Base-by-base conservation (phyloP, 805 yeast species). In the Jamesozyma rosinii region DNA sequence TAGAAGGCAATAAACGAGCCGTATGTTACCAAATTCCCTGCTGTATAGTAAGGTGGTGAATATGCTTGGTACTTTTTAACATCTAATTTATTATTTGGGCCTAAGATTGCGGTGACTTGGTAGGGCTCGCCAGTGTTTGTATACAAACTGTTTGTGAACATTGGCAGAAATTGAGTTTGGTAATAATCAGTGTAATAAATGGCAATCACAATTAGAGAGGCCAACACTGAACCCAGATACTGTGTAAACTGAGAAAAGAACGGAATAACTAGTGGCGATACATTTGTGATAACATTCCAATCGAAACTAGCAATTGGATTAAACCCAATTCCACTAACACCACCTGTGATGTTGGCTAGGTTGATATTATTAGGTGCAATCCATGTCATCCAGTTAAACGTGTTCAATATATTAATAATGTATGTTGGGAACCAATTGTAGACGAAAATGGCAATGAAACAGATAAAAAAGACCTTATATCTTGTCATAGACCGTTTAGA, bases 11-110 rank as follows among this genome's bases (percentile, higher is more conserved):
- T 77, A 53, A 66, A 71, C 0, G 78, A 72, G 17, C 83, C 83
- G 52, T 77, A 79, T 19, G 69, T 57, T 9, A 79, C 75, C 46
- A 79, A 59, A 54, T 75, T 75, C 1, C 79, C 83, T 4, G 86
- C 84, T 24, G 76, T 57, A 53, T 76, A 78, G 59, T 72, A 80
- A 6, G 87, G 86, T 8, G 83, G 81, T 1, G 84, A 81, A 48
- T 77, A 73, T n/a, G 58, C 46, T 43, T 66, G 64, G 54, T 78
- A 79, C 50, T 71, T 72, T 2, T 50, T 56, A 19, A 58, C 47
- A 52, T 77, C 81, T 37, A 79, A 68, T n/a, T 56, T 50, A 45
- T 69, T 71, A 17, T 72, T 57, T 3, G 57, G 61, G 40, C 71
- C 59, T 35, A 79, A 54, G 17, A 79, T 67, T 42, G 68, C 56